Base-by-base conservation (phyloP, 371 early-diverging fungal genomes). In the Umbelopsis sp. region DNA sequence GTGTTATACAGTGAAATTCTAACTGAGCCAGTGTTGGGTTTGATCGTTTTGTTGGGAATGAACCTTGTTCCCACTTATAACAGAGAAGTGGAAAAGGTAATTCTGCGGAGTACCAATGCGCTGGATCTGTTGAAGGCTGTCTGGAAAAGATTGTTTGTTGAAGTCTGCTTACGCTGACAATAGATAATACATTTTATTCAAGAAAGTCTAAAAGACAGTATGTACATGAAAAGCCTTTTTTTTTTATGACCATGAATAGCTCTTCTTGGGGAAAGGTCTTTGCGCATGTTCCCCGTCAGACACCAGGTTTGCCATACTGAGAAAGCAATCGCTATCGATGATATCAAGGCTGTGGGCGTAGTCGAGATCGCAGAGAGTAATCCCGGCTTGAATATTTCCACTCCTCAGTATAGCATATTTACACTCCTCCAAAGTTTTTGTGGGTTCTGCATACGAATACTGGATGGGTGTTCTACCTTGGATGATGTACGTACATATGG, bases 371-470 rank as follows among this genome's bases (percentile, higher is more conserved):
- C 35, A 18, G 18, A 57, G 35, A 14, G 32, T 57, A 1, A 57
- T 57, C 14, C 14, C 57, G 1, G 57, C 35, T 37, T 35, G 57
- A 8, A 35, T 57, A 35, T 57, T 35, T 8, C 29, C 35, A 14
- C 57, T 57, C 32, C 18, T 35, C 3, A 57, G 35, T 11, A 57
- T 35, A 35, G 14, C 57, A 6, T 35, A 8, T 12, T 35, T 25
- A 35, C 57, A 57, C 22, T 57, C 57, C 7, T 57, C 57, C 35
- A 24, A 35, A 18, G 35, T 57, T 35, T 29, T 57, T 57, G 29
- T 29, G 1, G 57, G 57, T 57, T 35, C 29, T 35, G 12, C 29
- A n/a, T 18, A 57, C 14, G 57, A 14, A 18, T 10, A 57, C 18
- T 57, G 57, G 1, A 57, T 24, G 0, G 18, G n/a, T 35, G 57